Evolutionary conservation across 371 early-diverging fungal species (phyloP).

Genomic region (Mortierella sp.): DNA sequence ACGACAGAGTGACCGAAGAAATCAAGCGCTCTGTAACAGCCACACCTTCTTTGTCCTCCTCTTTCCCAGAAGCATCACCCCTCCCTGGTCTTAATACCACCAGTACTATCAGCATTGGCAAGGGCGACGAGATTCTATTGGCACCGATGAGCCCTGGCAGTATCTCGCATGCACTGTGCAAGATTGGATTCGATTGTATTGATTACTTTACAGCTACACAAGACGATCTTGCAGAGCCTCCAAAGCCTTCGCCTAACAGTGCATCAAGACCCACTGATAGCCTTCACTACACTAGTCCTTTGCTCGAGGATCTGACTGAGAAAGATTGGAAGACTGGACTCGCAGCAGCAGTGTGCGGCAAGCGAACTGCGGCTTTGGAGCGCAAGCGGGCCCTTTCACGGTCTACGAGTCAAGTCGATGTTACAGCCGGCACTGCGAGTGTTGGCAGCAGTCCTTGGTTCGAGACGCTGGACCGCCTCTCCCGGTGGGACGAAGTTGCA

Average conservation of each 20-base stretch:
- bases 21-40: not conserved
- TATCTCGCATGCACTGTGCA: slow-evolving; percentile 42
- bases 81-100: not conserved
- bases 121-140: slow-evolving; percentile 2
- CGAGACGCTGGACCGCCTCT: slow-evolving; percentile 33
- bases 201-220: slow-evolving; percentile 46
- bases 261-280: not conserved
- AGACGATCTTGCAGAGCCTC: slow-evolving; percentile 24
- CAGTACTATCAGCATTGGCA: not conserved
- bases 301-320: slow-evolving; percentile 28
- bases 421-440: not conserved
- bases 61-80: not conserved
- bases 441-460: slow-evolving; percentile 31
- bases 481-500: slow-evolving; percentile 49
- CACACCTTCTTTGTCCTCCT: slow-evolving; percentile 2
- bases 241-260: slow-evolving; percentile 12
- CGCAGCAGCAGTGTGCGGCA: slow-evolving; percentile 48
- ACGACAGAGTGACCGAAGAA: not conserved
- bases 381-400: slow-evolving; percentile 38
- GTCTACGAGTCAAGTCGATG: slow-evolving; percentile 32
- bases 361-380: slow-evolving; percentile 46
- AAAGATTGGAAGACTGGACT: slow-evolving; percentile 29
- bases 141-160: slow-evolving; percentile 25
- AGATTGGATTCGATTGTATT: slow-evolving; percentile 44
- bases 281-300: slow-evolving; percentile 20